phyloP scores from a whole-genome alignment of 2,329 filamentous ascomycete genomes.

The Tolypocladium nubicola region DNA sequence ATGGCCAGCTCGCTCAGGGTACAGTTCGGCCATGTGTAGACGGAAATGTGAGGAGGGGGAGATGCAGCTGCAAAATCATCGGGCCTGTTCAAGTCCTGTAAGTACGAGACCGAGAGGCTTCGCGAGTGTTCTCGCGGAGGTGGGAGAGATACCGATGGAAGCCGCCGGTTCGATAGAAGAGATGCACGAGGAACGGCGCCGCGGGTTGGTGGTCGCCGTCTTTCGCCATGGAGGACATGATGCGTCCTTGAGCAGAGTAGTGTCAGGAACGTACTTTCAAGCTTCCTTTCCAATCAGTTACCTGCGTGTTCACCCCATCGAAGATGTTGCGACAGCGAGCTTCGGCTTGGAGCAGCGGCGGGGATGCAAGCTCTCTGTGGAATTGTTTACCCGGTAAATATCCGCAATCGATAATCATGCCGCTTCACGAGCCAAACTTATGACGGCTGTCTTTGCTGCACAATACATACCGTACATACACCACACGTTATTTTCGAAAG shows the following conservation, averaged over 20 bases:
- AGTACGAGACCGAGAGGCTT: not conserved
- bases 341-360: not conserved
- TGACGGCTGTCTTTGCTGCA: not conserved
- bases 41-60: conserved; percentile 58
- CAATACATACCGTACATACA: not conserved
- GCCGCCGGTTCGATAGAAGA: conserved; percentile 67
- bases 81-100: conserved; percentile 33
- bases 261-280: not conserved
- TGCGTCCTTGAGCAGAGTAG: conserved; percentile 1
- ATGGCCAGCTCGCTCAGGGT: conserved; percentile 72
- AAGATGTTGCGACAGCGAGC: not conserved
- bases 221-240: conserved; percentile 23
- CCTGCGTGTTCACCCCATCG: not conserved
- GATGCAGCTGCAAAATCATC: conserved; percentile 55
- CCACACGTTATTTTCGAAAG: not conserved
- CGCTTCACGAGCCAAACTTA: not conserved
- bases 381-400: conserved; percentile 12
- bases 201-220: conserved; percentile 52
- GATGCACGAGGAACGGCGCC: conserved; percentile 73
- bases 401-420: conserved; percentile 15
- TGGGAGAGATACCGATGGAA: conserved; percentile 52
- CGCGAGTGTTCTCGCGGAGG: not conserved
- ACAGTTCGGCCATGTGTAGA: conserved; percentile 81
- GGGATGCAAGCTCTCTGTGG: not conserved
- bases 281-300: not conserved